Conservation (phyloP, 129 eudicot genomes). For the Kitagawia praeruptora region DNA sequence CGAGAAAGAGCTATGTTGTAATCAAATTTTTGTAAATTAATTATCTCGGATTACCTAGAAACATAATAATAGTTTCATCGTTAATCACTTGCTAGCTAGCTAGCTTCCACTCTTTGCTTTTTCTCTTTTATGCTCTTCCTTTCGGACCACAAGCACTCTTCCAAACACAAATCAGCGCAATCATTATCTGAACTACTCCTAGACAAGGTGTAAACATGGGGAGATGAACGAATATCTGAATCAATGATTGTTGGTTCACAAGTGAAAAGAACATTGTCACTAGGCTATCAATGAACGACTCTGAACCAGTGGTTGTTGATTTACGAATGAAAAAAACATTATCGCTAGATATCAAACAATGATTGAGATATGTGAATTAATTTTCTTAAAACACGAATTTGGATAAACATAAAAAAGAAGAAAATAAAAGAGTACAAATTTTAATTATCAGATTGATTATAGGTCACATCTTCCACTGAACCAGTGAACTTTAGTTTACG, state of each 20-base stretch:
- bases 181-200: neutral
- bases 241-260: neutral
- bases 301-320: neutral
- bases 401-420: neutral
- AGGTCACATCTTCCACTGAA: slow-evolving; percentile 10
- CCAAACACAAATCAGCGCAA: neutral
- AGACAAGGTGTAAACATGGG: neutral
- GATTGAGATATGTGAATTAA: neutral
- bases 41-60: neutral
- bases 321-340: neutral
- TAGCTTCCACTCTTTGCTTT: neutral
- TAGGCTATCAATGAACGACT: neutral
- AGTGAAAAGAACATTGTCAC: neutral
- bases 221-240: neutral
- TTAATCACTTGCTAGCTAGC: neutral
- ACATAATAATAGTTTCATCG: neutral
- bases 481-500: neutral
- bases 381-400: neutral
- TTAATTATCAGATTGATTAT: neutral
- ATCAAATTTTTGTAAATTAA: slow-evolving; percentile 7
- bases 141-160: neutral
- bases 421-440: neutral
- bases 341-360: neutral
- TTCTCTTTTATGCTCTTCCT: neutral
- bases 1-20: neutral